A percentile compares a stretch with the other conserved stretches of the same genome.
These are phyloP conservation scores for Albatrellus ellisii DNA, from an alignment of 768 basidiomycete species.

Conservation along the genomic window DNA sequence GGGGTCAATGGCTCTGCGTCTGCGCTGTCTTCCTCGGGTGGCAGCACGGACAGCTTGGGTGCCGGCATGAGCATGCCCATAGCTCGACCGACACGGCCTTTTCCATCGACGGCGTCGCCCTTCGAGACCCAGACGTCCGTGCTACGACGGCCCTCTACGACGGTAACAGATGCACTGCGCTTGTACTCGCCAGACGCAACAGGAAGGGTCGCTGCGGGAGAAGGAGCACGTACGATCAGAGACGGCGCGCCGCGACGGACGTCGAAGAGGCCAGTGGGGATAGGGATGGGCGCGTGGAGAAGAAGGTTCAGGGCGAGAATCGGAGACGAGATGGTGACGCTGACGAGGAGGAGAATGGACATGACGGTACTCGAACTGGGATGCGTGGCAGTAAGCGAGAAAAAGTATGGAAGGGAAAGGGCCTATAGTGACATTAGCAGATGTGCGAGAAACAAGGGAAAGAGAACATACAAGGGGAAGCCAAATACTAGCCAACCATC, in stretches of 20 bases:
- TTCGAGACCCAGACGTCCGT: slow-evolving; percentile 66
- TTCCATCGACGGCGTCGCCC: slow-evolving; percentile 60
- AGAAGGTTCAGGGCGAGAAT: slow-evolving; percentile 49
- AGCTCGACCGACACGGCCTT: slow-evolving; percentile 45
- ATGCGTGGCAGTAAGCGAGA: slow-evolving; percentile 26
- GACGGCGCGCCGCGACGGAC: slow-evolving; percentile 29
- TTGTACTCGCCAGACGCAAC: slow-evolving; percentile 47
- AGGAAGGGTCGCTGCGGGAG: slow-evolving; percentile 28
- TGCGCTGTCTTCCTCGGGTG: slow-evolving; percentile 34
- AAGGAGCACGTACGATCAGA: slow-evolving; percentile 28
- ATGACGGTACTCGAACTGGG: slow-evolving; percentile 25
- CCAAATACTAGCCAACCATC: slow-evolving; percentile 60
- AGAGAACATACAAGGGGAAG: slow-evolving; percentile 45
- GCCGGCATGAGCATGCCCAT: slow-evolving; percentile 48
- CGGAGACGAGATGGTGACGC: slow-evolving; percentile 57
- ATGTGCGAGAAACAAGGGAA: not conserved
- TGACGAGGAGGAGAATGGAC: slow-evolving; percentile 43
- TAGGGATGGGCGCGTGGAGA: slow-evolving; percentile 47
- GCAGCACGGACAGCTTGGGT: slow-evolving; percentile 59
- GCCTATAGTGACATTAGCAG: slow-evolving; percentile 23
- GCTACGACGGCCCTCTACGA: slow-evolving; percentile 58
- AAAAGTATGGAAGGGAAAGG: slow-evolving; percentile 51
- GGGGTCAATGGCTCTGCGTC: slow-evolving; percentile 32
- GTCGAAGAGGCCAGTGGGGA: slow-evolving; percentile 55
- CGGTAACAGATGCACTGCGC: slow-evolving; percentile 46